Evolutionary conservation across 306 rosid species (phyloP), one percentile per base, ranked within the genome.

Genomic region (Cucurbita pepo): DNA sequence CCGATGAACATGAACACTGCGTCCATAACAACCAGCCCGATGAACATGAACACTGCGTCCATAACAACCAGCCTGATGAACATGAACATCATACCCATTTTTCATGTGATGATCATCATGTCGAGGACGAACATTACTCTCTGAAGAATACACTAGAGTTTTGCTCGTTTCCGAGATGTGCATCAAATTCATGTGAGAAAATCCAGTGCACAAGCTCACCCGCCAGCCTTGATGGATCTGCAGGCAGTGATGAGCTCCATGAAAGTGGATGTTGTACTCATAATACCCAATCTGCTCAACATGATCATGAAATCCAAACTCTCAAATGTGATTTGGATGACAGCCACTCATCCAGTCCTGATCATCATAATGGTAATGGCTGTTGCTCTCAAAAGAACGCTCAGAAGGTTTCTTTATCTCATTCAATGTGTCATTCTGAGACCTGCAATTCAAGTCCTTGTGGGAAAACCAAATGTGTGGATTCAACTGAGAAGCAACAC

Each of bases 181-280:
- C 71, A 15, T 60, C 76, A 52, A 75, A n/a, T 55, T 75, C 62
- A 18, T 41, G 40, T 21, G 66, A 56, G 54, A 7, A 56, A 67
- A 67, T 47, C 73, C 13, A 43, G 54, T 66, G 72, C 53, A 72
- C 69, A 30, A 77, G 12, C 63, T 43, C 76, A 25, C 5, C 13
- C 5, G 48, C 61, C 13, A 71, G 48, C 18, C 75, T 65, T 15
- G 81, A 51, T 44, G 62, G 57, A 62, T 82, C 83, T 59, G 74
- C 22, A 47, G 87, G 69, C 72, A 74, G 77, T 5, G 67, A 44
- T 12, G 53, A 58, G 50, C 64, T 41, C 52, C 82, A 79, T 52
- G 84, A 52, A 10, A 37, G 63, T 13, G 62, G 38, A 38, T 56
- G 50, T 12, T 44, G 41, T 13, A 40, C 55, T 43, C 76, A 56